These are phyloP conservation scores for Mycosphaerella sp. DNA, from an alignment of 2,329 filamentous ascomycete species.

Conservation along the genomic window DNA sequence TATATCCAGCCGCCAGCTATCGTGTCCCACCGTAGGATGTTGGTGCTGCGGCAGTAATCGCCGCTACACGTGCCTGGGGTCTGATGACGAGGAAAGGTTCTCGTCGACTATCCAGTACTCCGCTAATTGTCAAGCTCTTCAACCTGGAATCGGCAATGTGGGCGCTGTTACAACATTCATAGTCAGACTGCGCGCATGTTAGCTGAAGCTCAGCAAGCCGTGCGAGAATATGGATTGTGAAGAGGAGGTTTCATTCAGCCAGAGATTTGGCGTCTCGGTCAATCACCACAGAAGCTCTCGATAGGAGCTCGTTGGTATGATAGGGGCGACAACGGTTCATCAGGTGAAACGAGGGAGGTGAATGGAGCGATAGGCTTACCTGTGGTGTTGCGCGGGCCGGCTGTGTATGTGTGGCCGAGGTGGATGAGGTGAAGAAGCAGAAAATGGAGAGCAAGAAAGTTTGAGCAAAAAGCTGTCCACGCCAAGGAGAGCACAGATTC, in stretches of 20 bases:
- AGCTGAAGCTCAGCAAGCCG: slow-evolving; percentile 9
- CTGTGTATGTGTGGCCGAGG: slow-evolving; percentile 1
- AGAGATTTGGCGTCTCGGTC: slow-evolving; percentile 58
- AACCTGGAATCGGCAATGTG: background rate
- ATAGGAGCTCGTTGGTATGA: slow-evolving; percentile 42
- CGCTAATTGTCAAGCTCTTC: background rate
- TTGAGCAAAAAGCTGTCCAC: slow-evolving; percentile 8
- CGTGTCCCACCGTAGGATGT: too few relatives aligned
- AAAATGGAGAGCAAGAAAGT: slow-evolving; percentile 8
- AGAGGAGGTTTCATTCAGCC: slow-evolving; percentile 39
- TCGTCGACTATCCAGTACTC: too few relatives aligned
- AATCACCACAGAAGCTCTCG: slow-evolving; percentile 47
- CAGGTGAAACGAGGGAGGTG: slow-evolving; percentile 33
- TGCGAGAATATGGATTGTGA: slow-evolving; percentile 7
- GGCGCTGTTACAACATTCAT: background rate
- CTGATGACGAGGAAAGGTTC: too few relatives aligned
- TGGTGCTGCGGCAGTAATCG: too few relatives aligned
- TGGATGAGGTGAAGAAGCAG: slow-evolving; percentile 3
- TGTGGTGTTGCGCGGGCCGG: slow-evolving; percentile 11
- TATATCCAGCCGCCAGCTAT: too few relatives aligned
- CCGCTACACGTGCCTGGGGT: too few relatives aligned
- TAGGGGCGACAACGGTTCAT: slow-evolving; percentile 61
- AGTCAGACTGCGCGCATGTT: slow-evolving; percentile 5
- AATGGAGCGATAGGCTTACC: slow-evolving; percentile 16
- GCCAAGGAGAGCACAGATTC: slow-evolving; percentile 5